Evolutionary conservation across 2,329 filamentous ascomycete species (phyloP).

Genomic region (Periconia sp.): DNA sequence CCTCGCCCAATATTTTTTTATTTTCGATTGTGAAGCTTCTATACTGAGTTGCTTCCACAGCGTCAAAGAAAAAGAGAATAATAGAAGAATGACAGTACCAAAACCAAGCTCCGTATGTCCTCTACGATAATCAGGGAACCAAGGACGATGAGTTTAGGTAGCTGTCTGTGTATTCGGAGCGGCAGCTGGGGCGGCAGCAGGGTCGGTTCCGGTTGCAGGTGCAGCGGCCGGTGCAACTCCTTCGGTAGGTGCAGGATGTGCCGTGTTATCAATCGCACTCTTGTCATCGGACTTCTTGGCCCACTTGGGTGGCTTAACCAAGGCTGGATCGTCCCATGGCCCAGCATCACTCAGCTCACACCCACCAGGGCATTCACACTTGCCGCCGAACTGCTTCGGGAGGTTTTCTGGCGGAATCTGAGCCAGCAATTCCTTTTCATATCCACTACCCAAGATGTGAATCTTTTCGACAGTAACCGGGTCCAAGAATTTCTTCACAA

Average conservation of each 20-base stretch:
- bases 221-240: conserved; percentile 10
- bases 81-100: background rate
- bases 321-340: conserved; percentile 79
- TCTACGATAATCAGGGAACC: background rate
- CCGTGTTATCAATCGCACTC: conserved; percentile 35
- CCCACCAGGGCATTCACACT: conserved; percentile 77
- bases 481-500: conserved; percentile 93
- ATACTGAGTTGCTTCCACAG: background rate
- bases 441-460: conserved; percentile 78
- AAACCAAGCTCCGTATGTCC: background rate
- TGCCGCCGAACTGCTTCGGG: conserved; percentile 81
- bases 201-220: conserved; percentile 18
- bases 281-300: conserved; percentile 40
- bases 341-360: conserved; percentile 87
- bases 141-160: conserved; percentile 1
- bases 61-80: background rate
- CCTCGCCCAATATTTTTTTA: background rate
- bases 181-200: conserved; percentile 16
- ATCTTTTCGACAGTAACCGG: conserved; percentile 97
- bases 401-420: conserved; percentile 91
- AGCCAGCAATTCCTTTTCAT: conserved; percentile 79
- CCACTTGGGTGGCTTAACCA: conserved; percentile 60
- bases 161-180: conserved; percentile 15
- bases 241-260: conserved; percentile 29
- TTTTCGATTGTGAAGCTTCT: background rate